Evolutionary conservation across 1,284 basidiomycete species (phyloP).

Genomic region (Lentinula novae-zelandiae): DNA sequence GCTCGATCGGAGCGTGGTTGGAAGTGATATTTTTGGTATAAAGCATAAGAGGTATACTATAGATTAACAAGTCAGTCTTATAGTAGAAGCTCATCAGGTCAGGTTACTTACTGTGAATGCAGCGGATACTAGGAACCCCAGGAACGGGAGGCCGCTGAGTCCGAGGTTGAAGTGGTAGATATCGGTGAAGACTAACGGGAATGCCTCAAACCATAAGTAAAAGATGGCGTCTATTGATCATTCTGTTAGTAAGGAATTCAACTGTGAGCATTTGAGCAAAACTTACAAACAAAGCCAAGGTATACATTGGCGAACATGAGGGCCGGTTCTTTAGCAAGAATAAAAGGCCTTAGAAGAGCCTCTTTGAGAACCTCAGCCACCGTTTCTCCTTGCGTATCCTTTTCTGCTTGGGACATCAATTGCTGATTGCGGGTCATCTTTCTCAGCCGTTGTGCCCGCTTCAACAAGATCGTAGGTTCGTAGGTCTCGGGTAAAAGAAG

Average conservation of each 20-base stretch:
- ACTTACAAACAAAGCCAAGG: slow-evolving; percentile 34
- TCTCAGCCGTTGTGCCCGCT: slow-evolving; percentile 26
- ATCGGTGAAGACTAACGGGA: slow-evolving; percentile 30
- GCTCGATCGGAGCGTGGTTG: slow-evolving; percentile 17
- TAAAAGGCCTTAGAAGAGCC: slow-evolving; percentile 34
- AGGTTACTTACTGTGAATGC: slow-evolving; percentile 13
- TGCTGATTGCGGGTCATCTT: slow-evolving; percentile 24
- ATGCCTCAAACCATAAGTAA: slow-evolving; percentile 25
- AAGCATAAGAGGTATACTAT: slow-evolving; percentile 19
- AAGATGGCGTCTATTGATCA: slow-evolving; percentile 31
- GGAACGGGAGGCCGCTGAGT: slow-evolving; percentile 41
- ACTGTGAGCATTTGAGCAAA: neutral
- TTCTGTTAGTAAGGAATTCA: slow-evolving; percentile 17
- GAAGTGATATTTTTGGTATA: slow-evolving; percentile 21
- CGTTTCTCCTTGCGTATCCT: neutral
- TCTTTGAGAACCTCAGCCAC: slow-evolving; percentile 7
- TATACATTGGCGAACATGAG: slow-evolving; percentile 38
- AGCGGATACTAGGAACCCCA: slow-evolving; percentile 39
- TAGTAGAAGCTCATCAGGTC: neutral
- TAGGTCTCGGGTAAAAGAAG: slow-evolving; percentile 27
- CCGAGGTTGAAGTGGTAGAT: slow-evolving; percentile 34
- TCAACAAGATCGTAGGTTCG: slow-evolving; percentile 37
- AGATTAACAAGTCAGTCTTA: neutral
- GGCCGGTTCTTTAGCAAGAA: slow-evolving; percentile 41
- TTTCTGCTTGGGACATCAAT: slow-evolving; percentile 20